Evolutionary conservation across 2,329 filamentous ascomycete genomes (phyloP).

Genomic region (Aspergillus intermedius): DNA sequence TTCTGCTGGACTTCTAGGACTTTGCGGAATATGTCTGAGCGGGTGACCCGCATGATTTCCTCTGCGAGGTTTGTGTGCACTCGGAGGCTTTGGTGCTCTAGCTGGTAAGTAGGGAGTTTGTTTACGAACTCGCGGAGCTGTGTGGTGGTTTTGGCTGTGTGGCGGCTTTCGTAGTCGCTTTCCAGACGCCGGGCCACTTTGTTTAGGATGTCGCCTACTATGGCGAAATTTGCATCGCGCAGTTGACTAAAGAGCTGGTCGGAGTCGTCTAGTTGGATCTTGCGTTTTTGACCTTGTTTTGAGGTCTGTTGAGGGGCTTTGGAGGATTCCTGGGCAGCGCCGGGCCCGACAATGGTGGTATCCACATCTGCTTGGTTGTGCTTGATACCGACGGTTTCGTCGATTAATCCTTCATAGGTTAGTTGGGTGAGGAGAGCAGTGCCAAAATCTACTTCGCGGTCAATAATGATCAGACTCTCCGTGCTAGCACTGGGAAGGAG

Average conservation of each 20-base stretch:
- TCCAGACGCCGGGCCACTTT: conserved; percentile 82
- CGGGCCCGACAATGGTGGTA: conserved; percentile 74
- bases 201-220: conserved; percentile 82
- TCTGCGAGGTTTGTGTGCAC: conserved; percentile 88
- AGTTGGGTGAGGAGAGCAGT: conserved; percentile 88
- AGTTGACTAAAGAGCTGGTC: conserved; percentile 85
- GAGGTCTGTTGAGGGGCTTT: conserved; percentile 40
- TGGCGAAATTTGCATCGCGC: conserved; percentile 88
- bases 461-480: conserved; percentile 89
- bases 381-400: conserved; percentile 85
- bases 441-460: conserved; percentile 89
- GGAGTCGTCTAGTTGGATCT: conserved; percentile 79
- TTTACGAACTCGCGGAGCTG: conserved; percentile 94
- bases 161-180: conserved; percentile 80
- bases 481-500: conserved; percentile 79
- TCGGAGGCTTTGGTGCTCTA: conserved; percentile 87
- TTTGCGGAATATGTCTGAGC: conserved; percentile 80
- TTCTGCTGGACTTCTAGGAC: conserved; percentile 93
- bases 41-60: conserved; percentile 89
- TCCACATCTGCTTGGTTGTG: conserved; percentile 93
- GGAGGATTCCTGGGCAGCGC: conserved; percentile 52
- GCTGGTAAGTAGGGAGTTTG: conserved; percentile 84
- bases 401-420: conserved; percentile 92
- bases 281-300: conserved; percentile 69
- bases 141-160: conserved; percentile 77